Conservation (phyloP, 129 eudicot genomes). For the Glebionis coronaria region DNA sequence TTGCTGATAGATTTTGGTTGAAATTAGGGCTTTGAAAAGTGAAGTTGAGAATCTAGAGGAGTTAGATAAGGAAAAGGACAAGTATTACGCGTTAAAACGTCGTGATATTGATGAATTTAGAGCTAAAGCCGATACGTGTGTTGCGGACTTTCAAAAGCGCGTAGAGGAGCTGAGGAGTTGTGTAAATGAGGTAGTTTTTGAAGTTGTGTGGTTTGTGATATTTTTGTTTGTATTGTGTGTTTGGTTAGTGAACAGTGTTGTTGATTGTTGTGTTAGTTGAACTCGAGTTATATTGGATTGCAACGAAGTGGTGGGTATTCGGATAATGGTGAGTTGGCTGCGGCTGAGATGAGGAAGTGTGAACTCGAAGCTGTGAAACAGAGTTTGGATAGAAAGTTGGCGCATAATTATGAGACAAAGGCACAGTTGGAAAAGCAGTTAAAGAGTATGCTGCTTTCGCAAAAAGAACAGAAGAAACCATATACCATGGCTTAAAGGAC, state of each 20-base stretch:
- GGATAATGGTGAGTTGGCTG: conserved; percentile 37
- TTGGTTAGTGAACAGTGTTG: conserved; percentile 13
- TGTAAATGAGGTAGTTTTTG: no score
- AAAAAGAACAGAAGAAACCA: conserved; percentile 24
- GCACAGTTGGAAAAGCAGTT: conserved; percentile 54
- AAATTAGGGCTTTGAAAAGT: conserved; percentile 48
- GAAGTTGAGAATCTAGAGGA: conserved; percentile 47
- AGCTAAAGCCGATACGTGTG: no score
- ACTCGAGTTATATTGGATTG: conserved; percentile 39
- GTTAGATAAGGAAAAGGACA: conserved; percentile 45
- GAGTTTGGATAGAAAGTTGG: conserved; percentile 37
- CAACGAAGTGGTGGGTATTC: conserved; percentile 35
- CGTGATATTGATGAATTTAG: no score
- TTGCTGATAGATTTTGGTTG: conserved; percentile 17
- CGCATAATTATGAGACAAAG: conserved; percentile 39
- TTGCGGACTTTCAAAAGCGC: no score
- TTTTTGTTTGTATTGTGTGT: conserved; percentile 1
- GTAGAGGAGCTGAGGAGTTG: no score
- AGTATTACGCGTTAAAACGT: conserved; percentile 15
- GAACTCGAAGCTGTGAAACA: conserved; percentile 47
- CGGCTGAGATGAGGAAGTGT: conserved; percentile 53
- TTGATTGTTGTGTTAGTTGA: conserved; percentile 38
- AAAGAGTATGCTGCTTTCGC: conserved; percentile 37
- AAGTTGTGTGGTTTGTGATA: neutral
- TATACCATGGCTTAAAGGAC: conserved; percentile 7